These are phyloP conservation scores for Leucogyrophana mollusca DNA, from an alignment of 768 basidiomycete genomes.

Conservation along the genomic window DNA sequence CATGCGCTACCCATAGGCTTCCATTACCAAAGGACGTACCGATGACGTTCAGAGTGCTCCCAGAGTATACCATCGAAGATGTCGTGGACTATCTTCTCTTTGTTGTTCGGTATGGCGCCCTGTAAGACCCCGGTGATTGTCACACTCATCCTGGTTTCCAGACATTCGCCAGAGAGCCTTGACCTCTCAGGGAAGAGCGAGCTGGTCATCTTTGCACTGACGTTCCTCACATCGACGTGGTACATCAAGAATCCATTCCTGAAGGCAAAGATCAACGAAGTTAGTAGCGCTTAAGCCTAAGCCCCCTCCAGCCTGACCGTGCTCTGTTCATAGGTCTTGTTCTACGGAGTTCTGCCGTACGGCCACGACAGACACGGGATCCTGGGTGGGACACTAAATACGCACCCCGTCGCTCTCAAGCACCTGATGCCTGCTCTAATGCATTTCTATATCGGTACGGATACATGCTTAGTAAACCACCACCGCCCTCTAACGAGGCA, in stretches of 20 bases:
- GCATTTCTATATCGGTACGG: conserved; percentile 89
- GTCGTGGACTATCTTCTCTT: conserved; percentile 88
- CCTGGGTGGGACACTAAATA: conserved; percentile 79
- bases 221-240: conserved; percentile 91
- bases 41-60: conserved; percentile 79
- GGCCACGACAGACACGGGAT: conserved; percentile 68
- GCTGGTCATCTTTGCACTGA: conserved; percentile 82
- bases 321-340: conserved; percentile 53
- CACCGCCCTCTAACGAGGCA: conserved; percentile 2
- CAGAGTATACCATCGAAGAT: conserved; percentile 94
- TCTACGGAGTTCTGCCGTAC: conserved; percentile 69
- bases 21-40: conserved; percentile 87
- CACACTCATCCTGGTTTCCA: conserved; percentile 18
- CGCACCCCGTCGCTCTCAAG: conserved; percentile 80
- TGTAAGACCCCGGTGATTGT: not conserved
- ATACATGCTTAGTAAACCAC: not conserved
- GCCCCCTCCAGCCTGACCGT: not conserved
- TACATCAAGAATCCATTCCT: conserved; percentile 99
- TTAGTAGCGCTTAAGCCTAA: conserved; percentile 28
- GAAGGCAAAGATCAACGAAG: conserved; percentile 95
- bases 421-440: conserved; percentile 90
- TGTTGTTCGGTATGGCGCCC: conserved; percentile 62
- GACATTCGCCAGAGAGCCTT: conserved; percentile 74
- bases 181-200: conserved; percentile 85
- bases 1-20: conserved; percentile 47